Evolutionary conservation across 1,284 basidiomycete genomes (phyloP).

Genomic region (Papiliotrema nemorosa): DNA sequence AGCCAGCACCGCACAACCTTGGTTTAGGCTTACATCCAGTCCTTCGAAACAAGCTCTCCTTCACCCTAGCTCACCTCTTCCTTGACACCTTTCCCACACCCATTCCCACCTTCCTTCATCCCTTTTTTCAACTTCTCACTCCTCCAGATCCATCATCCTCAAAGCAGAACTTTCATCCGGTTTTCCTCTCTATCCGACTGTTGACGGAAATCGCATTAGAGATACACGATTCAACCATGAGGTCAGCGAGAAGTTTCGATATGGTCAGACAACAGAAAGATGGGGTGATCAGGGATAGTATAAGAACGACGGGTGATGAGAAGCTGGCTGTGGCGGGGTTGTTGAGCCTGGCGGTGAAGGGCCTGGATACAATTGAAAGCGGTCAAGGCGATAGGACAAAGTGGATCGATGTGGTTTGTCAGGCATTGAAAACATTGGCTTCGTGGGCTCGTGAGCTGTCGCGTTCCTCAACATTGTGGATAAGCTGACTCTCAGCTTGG

Average conservation of each 20-base stretch:
- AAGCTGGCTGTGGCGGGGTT: conserved; percentile 81
- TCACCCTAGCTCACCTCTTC: conserved; percentile 93
- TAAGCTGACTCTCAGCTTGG: conserved; percentile 66
- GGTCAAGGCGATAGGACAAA: conserved; percentile 55
- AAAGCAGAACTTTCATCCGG: conserved; percentile 67
- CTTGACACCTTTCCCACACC: conserved; percentile 61
- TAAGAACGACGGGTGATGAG: conserved; percentile 79
- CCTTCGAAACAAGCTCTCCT: conserved; percentile 88
- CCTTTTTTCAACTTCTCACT: conserved; percentile 49
- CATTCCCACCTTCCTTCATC: conserved; percentile 47
- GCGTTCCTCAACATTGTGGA: too few relatives aligned
- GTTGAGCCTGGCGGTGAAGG: conserved; percentile 74
- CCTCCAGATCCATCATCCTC: conserved; percentile 28
- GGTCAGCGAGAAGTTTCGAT: conserved; percentile 70
- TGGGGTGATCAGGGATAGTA: conserved; percentile 77
- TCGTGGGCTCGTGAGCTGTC: conserved; percentile 82
- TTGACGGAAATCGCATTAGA: conserved; percentile 88
- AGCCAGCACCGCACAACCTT: conserved; percentile 11
- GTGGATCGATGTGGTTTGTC: conserved; percentile 76
- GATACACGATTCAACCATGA: conserved; percentile 85
- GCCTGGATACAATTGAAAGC: conserved; percentile 56
- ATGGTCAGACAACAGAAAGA: conserved; percentile 71
- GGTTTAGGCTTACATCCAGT: conserved; percentile 24
- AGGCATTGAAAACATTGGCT: conserved; percentile 83
- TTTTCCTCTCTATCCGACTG: conserved; percentile 76